Conservation (phyloP, 345 rosid species). For the Salix dunnii region DNA sequence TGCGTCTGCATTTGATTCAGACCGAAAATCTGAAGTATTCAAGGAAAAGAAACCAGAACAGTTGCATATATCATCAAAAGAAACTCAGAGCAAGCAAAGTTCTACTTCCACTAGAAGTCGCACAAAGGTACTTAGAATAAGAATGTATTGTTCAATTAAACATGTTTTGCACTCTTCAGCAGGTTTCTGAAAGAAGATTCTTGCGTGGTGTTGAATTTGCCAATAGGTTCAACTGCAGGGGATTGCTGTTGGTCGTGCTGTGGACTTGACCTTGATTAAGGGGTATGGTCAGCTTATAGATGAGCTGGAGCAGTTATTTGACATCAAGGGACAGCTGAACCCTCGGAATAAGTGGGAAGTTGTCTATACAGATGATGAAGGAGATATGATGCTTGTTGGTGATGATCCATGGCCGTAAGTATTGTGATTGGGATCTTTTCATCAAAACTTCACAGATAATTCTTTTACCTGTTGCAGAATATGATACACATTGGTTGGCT, state of each 20-base stretch:
- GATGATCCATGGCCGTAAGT: conserved; percentile 39
- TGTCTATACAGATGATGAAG: conserved; percentile 35
- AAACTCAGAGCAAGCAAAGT: conserved; percentile 53
- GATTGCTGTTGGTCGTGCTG: conserved; percentile 31
- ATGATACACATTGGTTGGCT: not conserved
- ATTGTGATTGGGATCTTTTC: not conserved
- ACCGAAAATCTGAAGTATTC: conserved; percentile 45
- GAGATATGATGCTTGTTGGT: conserved; percentile 38
- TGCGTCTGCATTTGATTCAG: conserved; percentile 40
- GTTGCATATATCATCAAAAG: conserved; percentile 47
- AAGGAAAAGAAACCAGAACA: conserved; percentile 56
- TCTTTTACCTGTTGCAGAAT: not conserved
- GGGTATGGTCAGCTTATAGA: conserved; percentile 28
- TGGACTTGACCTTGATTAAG: conserved; percentile 25
- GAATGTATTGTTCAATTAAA: not conserved
- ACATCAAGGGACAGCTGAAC: conserved; percentile 25
- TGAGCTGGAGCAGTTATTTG: conserved; percentile 32
- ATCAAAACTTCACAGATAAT: no score
- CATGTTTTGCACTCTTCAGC: not conserved
- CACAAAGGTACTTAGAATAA: conserved; percentile 22
- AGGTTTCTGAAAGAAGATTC: conserved; percentile 3
- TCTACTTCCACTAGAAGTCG: conserved; percentile 24
- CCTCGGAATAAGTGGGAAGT: conserved; percentile 30
- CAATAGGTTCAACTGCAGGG: conserved; percentile 37
- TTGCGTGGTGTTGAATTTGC: conserved; percentile 4